Evolutionary conservation across 1,139 yeast genomes (phyloP).

Genomic region (Hemisphaericaspora xylanilytica): DNA sequence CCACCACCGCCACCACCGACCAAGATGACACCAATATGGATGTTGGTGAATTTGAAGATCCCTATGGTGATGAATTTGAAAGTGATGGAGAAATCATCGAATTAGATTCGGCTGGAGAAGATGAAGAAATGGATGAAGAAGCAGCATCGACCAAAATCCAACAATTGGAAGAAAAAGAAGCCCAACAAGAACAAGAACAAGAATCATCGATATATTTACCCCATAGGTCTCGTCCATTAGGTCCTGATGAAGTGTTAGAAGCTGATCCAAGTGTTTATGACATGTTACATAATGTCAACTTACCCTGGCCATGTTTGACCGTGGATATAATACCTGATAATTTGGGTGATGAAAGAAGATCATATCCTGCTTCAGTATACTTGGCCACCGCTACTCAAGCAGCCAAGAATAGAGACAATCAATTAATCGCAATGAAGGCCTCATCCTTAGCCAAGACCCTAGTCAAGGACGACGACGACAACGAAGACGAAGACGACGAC

Average conservation of each 20-base stretch:
- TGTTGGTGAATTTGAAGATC: constrained; percentile 92
- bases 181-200: constrained; percentile 22
- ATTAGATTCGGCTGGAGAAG: constrained; percentile 63
- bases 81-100: constrained; percentile 89
- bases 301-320: constrained; percentile 97
- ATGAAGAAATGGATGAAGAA: constrained; percentile 42
- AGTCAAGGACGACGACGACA: constrained; percentile 72
- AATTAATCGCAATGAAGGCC: constrained; percentile 77
- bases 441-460: constrained; percentile 82
- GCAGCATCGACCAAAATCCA: constrained; percentile 22
- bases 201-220: constrained; percentile 67
- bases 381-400: constrained; percentile 96
- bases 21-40: constrained; percentile 47
- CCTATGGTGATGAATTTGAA: constrained; percentile 92
- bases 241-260: constrained; percentile 93
- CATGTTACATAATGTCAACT: constrained; percentile 89
- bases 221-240: constrained; percentile 82
- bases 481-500: constrained; percentile 65
- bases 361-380: constrained; percentile 84
- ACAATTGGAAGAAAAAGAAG: constrained; percentile 33
- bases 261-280: constrained; percentile 96
- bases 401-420: constrained; percentile 79
- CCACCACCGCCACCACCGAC: constrained; percentile 19
- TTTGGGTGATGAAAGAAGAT: constrained; percentile 84
- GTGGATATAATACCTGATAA: constrained; percentile 85